Evolutionary conservation across 495 filamentous ascomycete genomes (phyloP), one percentile per base, ranked within the genome.

Genomic region (Xylaria flabelliformis): DNA sequence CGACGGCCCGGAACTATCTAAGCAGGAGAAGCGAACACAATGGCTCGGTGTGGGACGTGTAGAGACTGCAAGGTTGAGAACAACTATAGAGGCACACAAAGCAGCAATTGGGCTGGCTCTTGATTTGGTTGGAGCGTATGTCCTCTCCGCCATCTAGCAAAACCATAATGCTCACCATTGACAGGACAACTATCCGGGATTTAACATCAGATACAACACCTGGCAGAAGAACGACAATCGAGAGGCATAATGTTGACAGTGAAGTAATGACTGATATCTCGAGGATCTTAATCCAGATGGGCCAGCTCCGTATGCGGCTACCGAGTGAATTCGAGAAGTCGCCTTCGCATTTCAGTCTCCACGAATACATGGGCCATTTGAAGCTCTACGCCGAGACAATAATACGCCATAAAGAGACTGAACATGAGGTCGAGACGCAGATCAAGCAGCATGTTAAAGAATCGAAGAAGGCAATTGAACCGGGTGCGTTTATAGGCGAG

Each of bases 111-210:
- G 81, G 4, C 69, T 85, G 44, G 82, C 82, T 9, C 76, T 83
- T 6, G 83, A 85, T 65, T 67, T 85, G 21, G 77, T 81, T 29
- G 81, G 75, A 64, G 74, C 80, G 83, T 85, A 76, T 56, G 81
- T 65, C 12, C 59, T 39, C 12, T 51, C 21, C 8, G 12, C 0
- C 29, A 44, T 21, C 17, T 15, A 29, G n/a, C 19, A 56, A 44
- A 73, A 39, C n/a, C 10, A 19, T 69, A 67, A 71, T 68, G 50
- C 55, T 63, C 15, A 69, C 64, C n/a, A 69, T 64, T 26, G 34
- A 59, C 32, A 79, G 77, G 46, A 79, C 77, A n/a, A 76, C 76
- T 24, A 76, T 76, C 34, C 77, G 77, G 66, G 75, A 78, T 74
- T 51, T 59, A 34, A 73, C 72, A 34, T 75, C 69, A 8, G 64